phyloP scores from a whole-genome alignment of 192 early-diverging fungal genomes.

The Coemansia sp. region DNA sequence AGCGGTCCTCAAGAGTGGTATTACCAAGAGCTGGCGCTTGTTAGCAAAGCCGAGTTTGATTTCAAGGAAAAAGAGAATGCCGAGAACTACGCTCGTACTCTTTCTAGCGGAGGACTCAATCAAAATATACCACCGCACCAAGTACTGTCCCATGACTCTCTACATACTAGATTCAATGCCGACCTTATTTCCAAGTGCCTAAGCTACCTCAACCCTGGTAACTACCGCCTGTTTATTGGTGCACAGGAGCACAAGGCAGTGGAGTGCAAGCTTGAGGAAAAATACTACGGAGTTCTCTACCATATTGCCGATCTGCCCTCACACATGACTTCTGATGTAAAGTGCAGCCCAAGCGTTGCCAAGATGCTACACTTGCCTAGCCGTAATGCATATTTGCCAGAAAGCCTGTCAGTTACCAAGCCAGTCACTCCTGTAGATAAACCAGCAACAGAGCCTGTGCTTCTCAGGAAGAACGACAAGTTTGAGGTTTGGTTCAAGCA shows the following conservation, averaged over 20 bases:
- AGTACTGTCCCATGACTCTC: conserved; percentile 63
- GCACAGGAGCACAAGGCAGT: conserved; percentile 35
- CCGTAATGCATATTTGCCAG: conserved; percentile 18
- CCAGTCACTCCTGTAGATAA: not conserved
- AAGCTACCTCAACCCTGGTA: conserved; percentile 59
- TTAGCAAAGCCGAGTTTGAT: conserved; percentile 47
- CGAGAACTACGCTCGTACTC: conserved; percentile 19
- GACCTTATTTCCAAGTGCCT: conserved; percentile 63
- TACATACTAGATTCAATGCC: conserved; percentile 65
- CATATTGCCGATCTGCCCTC: conserved; percentile 34
- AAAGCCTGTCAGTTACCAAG: conserved; percentile 25
- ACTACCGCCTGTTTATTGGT: conserved; percentile 58
- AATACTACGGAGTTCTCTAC: conserved; percentile 82
- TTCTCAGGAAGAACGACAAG: conserved; percentile 16
- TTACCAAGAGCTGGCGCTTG: conserved; percentile 40
- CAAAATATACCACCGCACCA: conserved; percentile 62
- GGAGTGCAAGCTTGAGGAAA: conserved; percentile 56
- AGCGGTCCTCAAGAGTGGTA: conserved; percentile 24
- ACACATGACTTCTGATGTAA: not conserved
- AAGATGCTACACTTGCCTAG: conserved; percentile 8
- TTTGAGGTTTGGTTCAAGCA: conserved; percentile 87
- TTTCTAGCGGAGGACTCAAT: conserved; percentile 50
- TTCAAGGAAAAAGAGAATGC: conserved; percentile 67
- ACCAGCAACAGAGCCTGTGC: conserved; percentile 12
- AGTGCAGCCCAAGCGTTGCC: not conserved